Conservation (phyloP, 2,329 filamentous ascomycete genomes). For the Phaeosphaeriaceae sp. region DNA sequence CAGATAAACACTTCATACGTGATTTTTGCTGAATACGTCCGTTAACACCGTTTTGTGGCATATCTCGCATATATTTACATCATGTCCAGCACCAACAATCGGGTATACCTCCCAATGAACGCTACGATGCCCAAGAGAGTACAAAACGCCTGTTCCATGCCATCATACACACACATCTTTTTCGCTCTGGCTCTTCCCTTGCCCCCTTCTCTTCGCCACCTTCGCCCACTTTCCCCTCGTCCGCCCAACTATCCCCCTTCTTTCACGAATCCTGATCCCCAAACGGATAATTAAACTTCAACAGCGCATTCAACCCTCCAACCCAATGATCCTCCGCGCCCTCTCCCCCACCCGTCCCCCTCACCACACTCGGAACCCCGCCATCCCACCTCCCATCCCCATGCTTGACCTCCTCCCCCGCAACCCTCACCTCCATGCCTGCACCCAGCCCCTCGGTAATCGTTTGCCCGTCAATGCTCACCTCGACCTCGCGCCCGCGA, state of each 20-base stretch:
- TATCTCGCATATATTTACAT: too few species aligned
- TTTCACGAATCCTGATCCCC: conserved; percentile 59
- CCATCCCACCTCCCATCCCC: conserved; percentile 66
- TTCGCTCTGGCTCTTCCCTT: too few species aligned
- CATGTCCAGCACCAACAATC: too few species aligned
- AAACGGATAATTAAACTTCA: conserved; percentile 99
- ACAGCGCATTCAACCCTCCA: conserved; percentile 85
- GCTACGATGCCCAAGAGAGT: too few species aligned
- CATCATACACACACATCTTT: too few species aligned
- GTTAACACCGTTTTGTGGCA: too few species aligned
- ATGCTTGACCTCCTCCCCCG: conserved; percentile 74
- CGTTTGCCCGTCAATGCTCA: conserved; percentile 58
- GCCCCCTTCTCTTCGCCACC: too few species aligned
- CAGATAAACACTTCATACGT: not conserved
- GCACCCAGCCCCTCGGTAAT: conserved; percentile 52
- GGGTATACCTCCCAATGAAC: too few species aligned
- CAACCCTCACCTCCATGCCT: conserved; percentile 79
- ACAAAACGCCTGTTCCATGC: too few species aligned
- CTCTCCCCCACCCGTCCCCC: conserved; percentile 55
- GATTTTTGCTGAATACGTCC: too few species aligned
- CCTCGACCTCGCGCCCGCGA: conserved; percentile 57
- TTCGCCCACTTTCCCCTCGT: too few species aligned
- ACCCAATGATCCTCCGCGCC: conserved; percentile 91
- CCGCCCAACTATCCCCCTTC: too few species aligned
- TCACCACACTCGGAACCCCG: conserved; percentile 90